Conservation (phyloP, 148 eudicot species). For the Amaranthus cruentus region DNA sequence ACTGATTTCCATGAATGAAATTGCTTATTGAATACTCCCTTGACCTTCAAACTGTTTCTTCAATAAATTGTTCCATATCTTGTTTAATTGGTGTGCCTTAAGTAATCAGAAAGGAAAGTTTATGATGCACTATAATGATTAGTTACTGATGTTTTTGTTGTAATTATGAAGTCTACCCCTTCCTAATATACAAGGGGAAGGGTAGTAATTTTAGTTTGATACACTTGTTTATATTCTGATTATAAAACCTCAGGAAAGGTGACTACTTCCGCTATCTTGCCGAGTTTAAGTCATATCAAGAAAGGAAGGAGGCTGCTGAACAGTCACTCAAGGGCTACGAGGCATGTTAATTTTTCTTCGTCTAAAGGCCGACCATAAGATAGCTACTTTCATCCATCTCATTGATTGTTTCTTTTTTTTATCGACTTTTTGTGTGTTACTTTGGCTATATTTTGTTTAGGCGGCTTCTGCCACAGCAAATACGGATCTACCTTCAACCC, state of each 20-base stretch:
- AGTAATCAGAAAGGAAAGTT: background rate
- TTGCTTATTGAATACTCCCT: background rate
- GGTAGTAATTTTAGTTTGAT: too few species aligned
- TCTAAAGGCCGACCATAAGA: background rate
- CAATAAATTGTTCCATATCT: background rate
- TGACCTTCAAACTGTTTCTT: background rate
- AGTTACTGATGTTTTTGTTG: background rate
- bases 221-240: background rate
- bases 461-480: slow-evolving; percentile 85
- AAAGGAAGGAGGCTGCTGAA: slow-evolving; percentile 84
- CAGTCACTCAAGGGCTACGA: slow-evolving; percentile 89
- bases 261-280: slow-evolving; percentile 92
- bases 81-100: slow-evolving; percentile 1
- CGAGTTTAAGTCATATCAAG: slow-evolving; percentile 82
- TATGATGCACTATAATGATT: background rate
- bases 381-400: background rate
- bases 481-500: slow-evolving; percentile 92
- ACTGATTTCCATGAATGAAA: background rate
- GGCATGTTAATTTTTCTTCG: slow-evolving; percentile 38
- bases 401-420: background rate
- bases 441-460: slow-evolving; percentile 32
- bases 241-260: slow-evolving; percentile 65
- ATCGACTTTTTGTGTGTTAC: background rate
- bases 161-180: background rate
- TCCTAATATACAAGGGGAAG: too few species aligned